A percentile compares a stretch with the other conserved stretches of the same genome.
Conservation (phyloP, 805 yeast genomes). For the Saturnispora besseyi region DNA sequence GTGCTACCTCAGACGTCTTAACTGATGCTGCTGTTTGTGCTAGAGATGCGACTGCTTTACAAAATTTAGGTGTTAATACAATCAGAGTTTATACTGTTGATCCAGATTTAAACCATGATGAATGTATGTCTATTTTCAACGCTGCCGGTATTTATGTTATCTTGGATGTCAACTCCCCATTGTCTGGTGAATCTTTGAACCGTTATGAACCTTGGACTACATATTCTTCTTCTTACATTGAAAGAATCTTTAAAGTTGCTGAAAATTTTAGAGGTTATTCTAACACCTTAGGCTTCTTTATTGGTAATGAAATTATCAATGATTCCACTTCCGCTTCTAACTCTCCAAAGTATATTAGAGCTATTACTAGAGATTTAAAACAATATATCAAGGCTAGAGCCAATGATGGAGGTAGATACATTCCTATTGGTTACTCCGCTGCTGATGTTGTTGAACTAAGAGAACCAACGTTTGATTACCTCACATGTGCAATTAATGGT, state of each 20-base stretch:
- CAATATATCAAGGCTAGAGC: slow-evolving; percentile 45
- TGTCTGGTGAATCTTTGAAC: slow-evolving; percentile 53
- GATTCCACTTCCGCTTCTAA: slow-evolving; percentile 52
- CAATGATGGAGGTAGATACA: slow-evolving; percentile 50
- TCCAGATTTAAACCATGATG: slow-evolving; percentile 81
- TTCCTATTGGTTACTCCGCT: slow-evolving; percentile 95
- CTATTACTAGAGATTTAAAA: slow-evolving; percentile 88
- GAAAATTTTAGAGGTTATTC: slow-evolving; percentile 80
- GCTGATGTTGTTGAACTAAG: slow-evolving; percentile 73
- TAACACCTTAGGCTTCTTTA: slow-evolving; percentile 77
- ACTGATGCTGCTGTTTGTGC: slow-evolving; percentile 61
- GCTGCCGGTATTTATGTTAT: slow-evolving; percentile 87
- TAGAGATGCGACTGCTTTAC: slow-evolving; percentile 72
- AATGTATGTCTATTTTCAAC: slow-evolving; percentile 83
- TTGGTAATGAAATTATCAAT: slow-evolving; percentile 89
- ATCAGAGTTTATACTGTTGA: slow-evolving; percentile 75
- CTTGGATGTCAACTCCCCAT: slow-evolving; percentile 77
- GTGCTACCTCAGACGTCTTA: slow-evolving; percentile 47
- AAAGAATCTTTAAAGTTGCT: slow-evolving; percentile 74
- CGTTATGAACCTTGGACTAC: slow-evolving; percentile 63
- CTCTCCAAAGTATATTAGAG: slow-evolving; percentile 77
- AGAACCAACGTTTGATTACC: slow-evolving; percentile 64
- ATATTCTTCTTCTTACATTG: slow-evolving; percentile 61
- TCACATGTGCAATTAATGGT: slow-evolving; percentile 68
- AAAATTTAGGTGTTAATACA: slow-evolving; percentile 72